phyloP scores from a whole-genome alignment of 176 grass and related monocot genomes.

The Triticum aestivum region IWGSC_CS_RefSeq_v2.1 NC_057801.1:582172672-582173171 shows the following conservation, averaged over 20 bases:
- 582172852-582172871: conserved; percentile 61
- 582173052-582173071: conserved; percentile 60
- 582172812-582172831: conserved; percentile 57
- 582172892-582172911: conserved; percentile 63
- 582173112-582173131: conserved; percentile 44
- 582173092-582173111: conserved; percentile 54
- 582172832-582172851: conserved; percentile 44
- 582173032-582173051: conserved; percentile 50
- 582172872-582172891: conserved; percentile 46
- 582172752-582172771: conserved; percentile 64
- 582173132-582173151: conserved; percentile 65
- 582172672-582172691: conserved; percentile 31
- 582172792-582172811: conserved; percentile 55
- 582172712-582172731: conserved; percentile 39
- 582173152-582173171: conserved; percentile 77
- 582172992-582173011: conserved; percentile 71
- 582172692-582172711: conserved; percentile 24
- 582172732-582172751: conserved; percentile 46
- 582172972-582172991: conserved; percentile 55
- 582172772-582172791: conserved; percentile 62
- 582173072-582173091: conserved; percentile 66
- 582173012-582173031: conserved; percentile 53
- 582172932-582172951: conserved; percentile 52
- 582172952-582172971: conserved; percentile 72
- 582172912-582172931: conserved; percentile 46